These are phyloP conservation scores for Cyclospora cayetanensis DNA, from an alignment of 169 alveolate species.

Conservation along the genomic window DNA sequence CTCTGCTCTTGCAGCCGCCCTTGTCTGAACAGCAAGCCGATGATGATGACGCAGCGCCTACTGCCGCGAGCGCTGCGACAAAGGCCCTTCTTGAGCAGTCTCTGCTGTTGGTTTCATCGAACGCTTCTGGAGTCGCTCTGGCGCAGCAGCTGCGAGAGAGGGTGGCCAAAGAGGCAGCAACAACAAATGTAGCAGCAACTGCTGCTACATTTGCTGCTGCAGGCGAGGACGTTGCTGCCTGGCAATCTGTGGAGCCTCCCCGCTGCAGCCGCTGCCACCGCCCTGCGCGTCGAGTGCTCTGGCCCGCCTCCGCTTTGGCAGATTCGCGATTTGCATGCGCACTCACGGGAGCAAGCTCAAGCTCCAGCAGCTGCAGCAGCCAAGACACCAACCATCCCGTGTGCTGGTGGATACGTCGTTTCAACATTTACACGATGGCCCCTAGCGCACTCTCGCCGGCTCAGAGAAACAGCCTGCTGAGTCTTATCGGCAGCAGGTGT, in stretches of 20 bases:
- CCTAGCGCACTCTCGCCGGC: background rate
- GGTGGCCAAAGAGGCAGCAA: background rate
- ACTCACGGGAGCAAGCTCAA: slow-evolving; percentile 20
- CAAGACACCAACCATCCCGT: background rate
- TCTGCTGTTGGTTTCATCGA: background rate
- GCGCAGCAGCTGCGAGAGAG: background rate
- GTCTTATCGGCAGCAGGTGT: background rate
- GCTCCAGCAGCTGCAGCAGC: slow-evolving; percentile 25
- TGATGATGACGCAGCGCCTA: too few relatives aligned
- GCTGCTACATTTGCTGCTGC: background rate
- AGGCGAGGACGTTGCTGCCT: background rate
- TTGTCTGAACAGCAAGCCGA: too few relatives aligned
- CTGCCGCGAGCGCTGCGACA: too few relatives aligned
- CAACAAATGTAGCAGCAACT: background rate
- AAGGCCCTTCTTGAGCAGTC: too few relatives aligned
- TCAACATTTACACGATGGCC: background rate
- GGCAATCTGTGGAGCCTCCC: background rate
- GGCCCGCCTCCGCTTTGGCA: background rate
- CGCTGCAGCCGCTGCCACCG: background rate
- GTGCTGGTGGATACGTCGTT: background rate
- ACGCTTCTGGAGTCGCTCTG: background rate
- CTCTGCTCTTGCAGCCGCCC: too few relatives aligned
- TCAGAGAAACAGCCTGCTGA: background rate
- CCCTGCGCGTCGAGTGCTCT: background rate
- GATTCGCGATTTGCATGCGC: too few relatives aligned